phyloP scores from a whole-genome alignment of 2,329 filamentous ascomycete species.

The Coniochaeta sp. region DNA sequence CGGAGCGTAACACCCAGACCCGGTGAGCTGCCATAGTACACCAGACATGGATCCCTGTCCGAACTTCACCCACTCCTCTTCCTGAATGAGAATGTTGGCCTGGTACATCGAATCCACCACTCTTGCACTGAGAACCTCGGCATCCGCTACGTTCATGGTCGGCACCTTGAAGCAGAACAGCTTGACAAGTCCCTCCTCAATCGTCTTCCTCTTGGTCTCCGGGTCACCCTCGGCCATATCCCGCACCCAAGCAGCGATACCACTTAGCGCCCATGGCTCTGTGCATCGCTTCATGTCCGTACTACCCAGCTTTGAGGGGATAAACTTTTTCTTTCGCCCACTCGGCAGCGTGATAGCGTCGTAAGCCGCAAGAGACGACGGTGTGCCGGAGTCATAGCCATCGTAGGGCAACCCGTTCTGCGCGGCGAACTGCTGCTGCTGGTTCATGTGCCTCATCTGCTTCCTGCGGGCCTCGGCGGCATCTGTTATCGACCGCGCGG shows the following conservation, averaged over 20 bases:
- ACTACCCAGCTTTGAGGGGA: constrained; percentile 73
- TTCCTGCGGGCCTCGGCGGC: constrained; percentile 65
- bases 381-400: constrained; percentile 48
- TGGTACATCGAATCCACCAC: constrained; percentile 77
- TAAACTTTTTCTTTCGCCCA: constrained; percentile 74
- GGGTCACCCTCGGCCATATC: constrained; percentile 86
- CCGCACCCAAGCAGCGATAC: constrained; percentile 80
- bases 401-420: constrained; percentile 47
- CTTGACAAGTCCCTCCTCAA: constrained; percentile 80
- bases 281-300: constrained; percentile 77
- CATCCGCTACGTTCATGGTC: constrained; percentile 97
- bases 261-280: constrained; percentile 89
- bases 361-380: constrained; percentile 52
- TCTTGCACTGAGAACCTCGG: constrained; percentile 72
- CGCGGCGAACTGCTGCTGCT: constrained; percentile 44
- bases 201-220: constrained; percentile 75
- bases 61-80: constrained; percentile 98
- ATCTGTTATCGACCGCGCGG: constrained; percentile 91
- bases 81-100: constrained; percentile 69
- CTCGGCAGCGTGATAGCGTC: constrained; percentile 80
- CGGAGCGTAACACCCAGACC: constrained; percentile 83
- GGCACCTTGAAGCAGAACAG: constrained; percentile 93
- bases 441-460: constrained; percentile 38
- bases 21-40: constrained; percentile 88
- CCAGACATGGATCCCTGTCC: constrained; percentile 74